Conservation (phyloP, 495 filamentous ascomycete genomes). For the Xylaria bambusicola region DNA sequence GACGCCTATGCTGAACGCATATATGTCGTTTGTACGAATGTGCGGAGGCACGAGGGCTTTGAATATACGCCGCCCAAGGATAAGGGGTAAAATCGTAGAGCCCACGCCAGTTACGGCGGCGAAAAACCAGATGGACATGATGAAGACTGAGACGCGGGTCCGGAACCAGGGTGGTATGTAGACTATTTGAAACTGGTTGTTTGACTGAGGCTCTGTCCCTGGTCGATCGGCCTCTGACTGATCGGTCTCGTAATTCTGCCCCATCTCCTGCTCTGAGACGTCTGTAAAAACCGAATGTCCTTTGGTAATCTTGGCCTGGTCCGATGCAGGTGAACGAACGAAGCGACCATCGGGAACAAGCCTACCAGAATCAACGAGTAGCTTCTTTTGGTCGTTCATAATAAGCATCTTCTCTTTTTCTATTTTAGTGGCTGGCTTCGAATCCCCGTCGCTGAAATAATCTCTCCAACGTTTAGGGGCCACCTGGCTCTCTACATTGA, state of each 20-base stretch:
- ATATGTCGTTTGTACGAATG: conserved; percentile 86
- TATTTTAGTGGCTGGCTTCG: conserved; percentile 31
- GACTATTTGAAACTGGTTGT: conserved; percentile 72
- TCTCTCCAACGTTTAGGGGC: conserved; percentile 45
- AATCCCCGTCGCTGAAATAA: conserved; percentile 38
- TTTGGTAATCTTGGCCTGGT: conserved; percentile 92
- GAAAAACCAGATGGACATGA: conserved; percentile 89
- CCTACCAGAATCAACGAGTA: conserved; percentile 45
- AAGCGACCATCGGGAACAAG: conserved; percentile 71
- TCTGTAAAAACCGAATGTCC: conserved; percentile 77
- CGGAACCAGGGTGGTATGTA: conserved; percentile 90
- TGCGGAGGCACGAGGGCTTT: conserved; percentile 63
- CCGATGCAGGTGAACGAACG: conserved; percentile 86
- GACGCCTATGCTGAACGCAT: conserved; percentile 88
- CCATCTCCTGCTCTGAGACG: conserved; percentile 68
- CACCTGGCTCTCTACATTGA: conserved; percentile 34
- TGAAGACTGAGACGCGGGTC: conserved; percentile 77
- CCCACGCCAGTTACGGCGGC: conserved; percentile 89
- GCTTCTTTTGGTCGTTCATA: conserved; percentile 32
- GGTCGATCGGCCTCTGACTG: conserved; percentile 51
- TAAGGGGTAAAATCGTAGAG: conserved; percentile 79
- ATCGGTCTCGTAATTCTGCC: conserved; percentile 58
- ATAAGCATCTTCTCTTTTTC: conserved; percentile 25
- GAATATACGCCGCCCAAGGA: conserved; percentile 80
- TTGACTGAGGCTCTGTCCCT: conserved; percentile 69